A percentile compares a stretch with the other conserved stretches of the same genome.
phyloP scores from a whole-genome alignment of 2,329 filamentous ascomycete genomes.

The Emericellopsis atlantica region DNA sequence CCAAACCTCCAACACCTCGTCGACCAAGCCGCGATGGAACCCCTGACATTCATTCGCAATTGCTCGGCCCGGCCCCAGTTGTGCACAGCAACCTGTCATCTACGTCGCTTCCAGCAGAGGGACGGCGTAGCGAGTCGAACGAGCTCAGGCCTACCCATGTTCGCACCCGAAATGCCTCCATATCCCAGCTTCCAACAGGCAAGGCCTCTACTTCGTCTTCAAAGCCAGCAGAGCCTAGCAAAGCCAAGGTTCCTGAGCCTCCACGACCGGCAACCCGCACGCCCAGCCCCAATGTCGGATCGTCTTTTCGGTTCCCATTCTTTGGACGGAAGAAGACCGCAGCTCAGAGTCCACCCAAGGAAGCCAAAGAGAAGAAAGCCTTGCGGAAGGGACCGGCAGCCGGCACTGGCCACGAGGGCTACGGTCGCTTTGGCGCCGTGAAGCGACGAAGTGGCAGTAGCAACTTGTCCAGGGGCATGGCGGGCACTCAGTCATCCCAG shows the following conservation, averaged over 20 bases:
- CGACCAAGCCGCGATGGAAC: conserved; percentile 60
- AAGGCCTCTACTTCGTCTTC: background rate
- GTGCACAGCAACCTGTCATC: conserved; percentile 51
- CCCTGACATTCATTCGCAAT: conserved; percentile 44
- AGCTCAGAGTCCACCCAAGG: conserved; percentile 27
- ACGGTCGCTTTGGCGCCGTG: conserved; percentile 50
- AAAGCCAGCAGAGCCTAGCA: conserved; percentile 8
- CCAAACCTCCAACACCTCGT: conserved; percentile 7
- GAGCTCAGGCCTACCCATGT: conserved; percentile 7
- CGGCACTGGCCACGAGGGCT: conserved; percentile 89
- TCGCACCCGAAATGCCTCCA: conserved; percentile 17
- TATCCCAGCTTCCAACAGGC: conserved; percentile 13
- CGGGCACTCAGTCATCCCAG: conserved; percentile 32
- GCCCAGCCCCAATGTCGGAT: conserved; percentile 40
- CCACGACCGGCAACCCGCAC: conserved; percentile 19
- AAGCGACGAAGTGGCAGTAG: conserved; percentile 53
- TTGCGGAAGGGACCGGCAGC: conserved; percentile 68
- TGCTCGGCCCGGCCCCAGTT: conserved; percentile 36
- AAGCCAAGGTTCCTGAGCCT: conserved; percentile 7
- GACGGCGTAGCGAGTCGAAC: conserved; percentile 29
- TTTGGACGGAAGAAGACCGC: conserved; percentile 62
- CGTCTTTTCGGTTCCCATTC: conserved; percentile 59
- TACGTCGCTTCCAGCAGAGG: conserved; percentile 30
- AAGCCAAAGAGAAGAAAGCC: conserved; percentile 24
- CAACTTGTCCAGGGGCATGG: conserved; percentile 26